A percentile compares a stretch with the other conserved stretches of the same genome.
Conservation (phyloP, 495 filamentous ascomycete genomes). For the Tuber brumale region DNA sequence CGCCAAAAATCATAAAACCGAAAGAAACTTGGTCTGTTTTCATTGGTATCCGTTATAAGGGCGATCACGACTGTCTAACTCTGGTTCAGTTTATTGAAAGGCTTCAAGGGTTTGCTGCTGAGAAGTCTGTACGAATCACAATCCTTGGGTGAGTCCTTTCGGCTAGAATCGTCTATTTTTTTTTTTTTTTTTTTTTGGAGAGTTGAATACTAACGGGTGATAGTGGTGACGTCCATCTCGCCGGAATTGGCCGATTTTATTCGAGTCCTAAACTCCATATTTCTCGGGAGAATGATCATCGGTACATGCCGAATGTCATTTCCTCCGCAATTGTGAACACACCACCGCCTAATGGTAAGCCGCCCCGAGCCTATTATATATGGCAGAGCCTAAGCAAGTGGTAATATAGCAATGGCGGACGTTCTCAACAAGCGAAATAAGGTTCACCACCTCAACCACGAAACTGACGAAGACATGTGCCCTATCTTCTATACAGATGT, state of each 20-base stretch:
- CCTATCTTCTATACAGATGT: conserved; percentile 85
- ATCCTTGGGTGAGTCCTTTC: conserved; percentile 59
- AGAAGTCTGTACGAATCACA: conserved; percentile 85
- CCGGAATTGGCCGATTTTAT: conserved; percentile 88
- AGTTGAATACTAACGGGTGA: conserved; percentile 14
- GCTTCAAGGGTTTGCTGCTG: conserved; percentile 80
- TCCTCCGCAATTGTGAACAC: conserved; percentile 88
- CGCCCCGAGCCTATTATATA: not conserved
- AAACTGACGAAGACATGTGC: conserved; percentile 93
- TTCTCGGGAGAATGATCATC: conserved; percentile 75
- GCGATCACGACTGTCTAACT: conserved; percentile 2
- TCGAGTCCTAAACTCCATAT: conserved; percentile 73
- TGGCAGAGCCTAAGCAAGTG: conserved; percentile 12
- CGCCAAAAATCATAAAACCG: conserved; percentile 82
- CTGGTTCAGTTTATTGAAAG: conserved; percentile 63
- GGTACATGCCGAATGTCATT: conserved; percentile 86
- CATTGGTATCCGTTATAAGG: not conserved
- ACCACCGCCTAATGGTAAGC: conserved; percentile 65
- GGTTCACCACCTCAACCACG: conserved; percentile 73
- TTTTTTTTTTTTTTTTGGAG: too few species aligned
- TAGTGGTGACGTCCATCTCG: conserved; percentile 87
- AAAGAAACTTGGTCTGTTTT: conserved; percentile 58
- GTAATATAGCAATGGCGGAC: conserved; percentile 61
- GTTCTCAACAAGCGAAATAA: conserved; percentile 90
- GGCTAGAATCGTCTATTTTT: not conserved